A percentile compares a stretch with the other conserved stretches of the same genome.
Conservation (phyloP, 1,139 yeast species). For the Pichia sp. region DNA sequence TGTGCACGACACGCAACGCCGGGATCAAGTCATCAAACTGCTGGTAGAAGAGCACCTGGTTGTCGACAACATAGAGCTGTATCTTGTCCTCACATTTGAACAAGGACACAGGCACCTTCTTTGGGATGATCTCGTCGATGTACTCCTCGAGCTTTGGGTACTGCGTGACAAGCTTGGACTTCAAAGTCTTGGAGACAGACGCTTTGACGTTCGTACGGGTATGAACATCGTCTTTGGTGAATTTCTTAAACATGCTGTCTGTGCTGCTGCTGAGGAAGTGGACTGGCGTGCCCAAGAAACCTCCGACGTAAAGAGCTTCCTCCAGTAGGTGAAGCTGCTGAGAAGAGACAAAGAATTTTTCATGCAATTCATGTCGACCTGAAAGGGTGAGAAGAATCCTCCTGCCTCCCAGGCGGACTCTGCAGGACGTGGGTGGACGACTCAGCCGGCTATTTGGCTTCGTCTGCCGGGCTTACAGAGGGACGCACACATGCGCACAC, state of each 20-base stretch:
- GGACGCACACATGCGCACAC: neutral
- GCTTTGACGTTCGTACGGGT: constrained; percentile 90
- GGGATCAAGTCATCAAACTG: constrained; percentile 84
- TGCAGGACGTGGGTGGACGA: too few relatives aligned
- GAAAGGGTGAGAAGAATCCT: too few relatives aligned
- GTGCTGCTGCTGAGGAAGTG: neutral
- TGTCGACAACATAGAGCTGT: constrained; percentile 69
- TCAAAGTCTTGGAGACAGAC: constrained; percentile 82
- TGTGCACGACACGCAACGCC: constrained; percentile 70
- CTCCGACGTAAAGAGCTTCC: too few relatives aligned
- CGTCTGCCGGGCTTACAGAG: too few relatives aligned
- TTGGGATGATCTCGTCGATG: constrained; percentile 81
- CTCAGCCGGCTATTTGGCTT: too few relatives aligned
- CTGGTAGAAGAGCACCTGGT: constrained; percentile 73
- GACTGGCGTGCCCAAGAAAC: neutral
- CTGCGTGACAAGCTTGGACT: constrained; percentile 64
- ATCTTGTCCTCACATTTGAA: constrained; percentile 89
- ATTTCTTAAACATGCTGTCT: constrained; percentile 53
- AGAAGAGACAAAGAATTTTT: too few relatives aligned
- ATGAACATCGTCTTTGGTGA: constrained; percentile 81
- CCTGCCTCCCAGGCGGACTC: too few relatives aligned
- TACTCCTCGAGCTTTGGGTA: constrained; percentile 69
- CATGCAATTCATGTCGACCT: too few relatives aligned
- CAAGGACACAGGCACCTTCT: constrained; percentile 79
- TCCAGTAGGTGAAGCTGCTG: too few relatives aligned